Conservation (phyloP, 495 filamentous ascomycete genomes). For the Hypoxylon rickii region DNA sequence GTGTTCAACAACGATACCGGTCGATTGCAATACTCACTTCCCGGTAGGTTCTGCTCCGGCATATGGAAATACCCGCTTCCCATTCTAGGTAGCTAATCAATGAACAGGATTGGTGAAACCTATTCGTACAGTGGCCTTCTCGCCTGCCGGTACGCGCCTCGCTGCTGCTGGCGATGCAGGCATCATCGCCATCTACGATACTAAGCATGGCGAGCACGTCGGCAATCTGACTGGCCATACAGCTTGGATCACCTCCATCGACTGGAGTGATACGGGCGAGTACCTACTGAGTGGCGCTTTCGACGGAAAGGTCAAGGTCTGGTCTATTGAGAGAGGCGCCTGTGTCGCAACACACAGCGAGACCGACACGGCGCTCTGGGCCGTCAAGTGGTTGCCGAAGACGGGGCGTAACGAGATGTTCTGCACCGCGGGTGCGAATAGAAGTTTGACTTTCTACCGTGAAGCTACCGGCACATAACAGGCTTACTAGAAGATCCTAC, state of each 20-base stretch:
- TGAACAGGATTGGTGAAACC: slow-evolving; percentile 77
- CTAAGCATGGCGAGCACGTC: slow-evolving; percentile 88
- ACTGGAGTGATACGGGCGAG: slow-evolving; percentile 94
- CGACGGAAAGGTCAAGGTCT: slow-evolving; percentile 93
- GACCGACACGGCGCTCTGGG: slow-evolving; percentile 84
- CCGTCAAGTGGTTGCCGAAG: slow-evolving; percentile 86
- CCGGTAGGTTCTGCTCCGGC: slow-evolving; percentile 57
- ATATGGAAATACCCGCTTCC: not conserved
- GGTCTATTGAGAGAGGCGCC: slow-evolving; percentile 77
- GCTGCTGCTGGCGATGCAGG: slow-evolving; percentile 92
- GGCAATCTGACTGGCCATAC: slow-evolving; percentile 78
- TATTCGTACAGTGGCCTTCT: slow-evolving; percentile 82
- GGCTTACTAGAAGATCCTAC: not conserved
- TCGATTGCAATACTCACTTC: slow-evolving; percentile 81
- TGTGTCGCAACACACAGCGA: slow-evolving; percentile 96
- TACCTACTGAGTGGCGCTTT: slow-evolving; percentile 85
- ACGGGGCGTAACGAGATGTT: slow-evolving; percentile 75
- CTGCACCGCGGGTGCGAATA: slow-evolving; percentile 78
- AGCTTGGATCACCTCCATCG: slow-evolving; percentile 85
- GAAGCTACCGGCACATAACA: slow-evolving; percentile 78
- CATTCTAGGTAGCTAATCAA: slow-evolving; percentile 7
- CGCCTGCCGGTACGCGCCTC: slow-evolving; percentile 78
- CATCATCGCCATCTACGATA: slow-evolving; percentile 89
- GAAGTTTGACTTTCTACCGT: slow-evolving; percentile 84
- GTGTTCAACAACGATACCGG: slow-evolving; percentile 92